Conservation (phyloP, 345 rosid genomes). For the Erysimum cheiranthoides region DNA sequence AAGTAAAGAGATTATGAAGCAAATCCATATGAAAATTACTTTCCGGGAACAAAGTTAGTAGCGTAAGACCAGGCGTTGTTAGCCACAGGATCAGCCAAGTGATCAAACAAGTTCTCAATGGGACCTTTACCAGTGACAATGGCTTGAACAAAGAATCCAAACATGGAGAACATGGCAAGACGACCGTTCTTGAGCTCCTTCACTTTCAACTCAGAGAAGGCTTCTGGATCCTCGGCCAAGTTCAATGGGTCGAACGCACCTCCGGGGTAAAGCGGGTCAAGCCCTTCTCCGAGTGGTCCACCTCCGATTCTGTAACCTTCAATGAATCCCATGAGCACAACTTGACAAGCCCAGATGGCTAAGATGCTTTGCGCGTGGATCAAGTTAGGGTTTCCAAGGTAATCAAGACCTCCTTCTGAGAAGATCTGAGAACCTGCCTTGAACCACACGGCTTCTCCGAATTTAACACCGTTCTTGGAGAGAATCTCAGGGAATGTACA, state of each 20-base stretch:
- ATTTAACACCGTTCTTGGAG: slow-evolving; percentile 79
- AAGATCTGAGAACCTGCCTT: slow-evolving; percentile 94
- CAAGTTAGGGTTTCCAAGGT: slow-evolving; percentile 95
- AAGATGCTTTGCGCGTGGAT: slow-evolving; percentile 96
- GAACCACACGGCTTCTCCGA: slow-evolving; percentile 97
- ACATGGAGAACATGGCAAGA: slow-evolving; percentile 93
- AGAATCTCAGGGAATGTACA: slow-evolving; percentile 94
- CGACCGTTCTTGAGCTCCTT: slow-evolving; percentile 97
- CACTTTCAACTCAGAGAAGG: slow-evolving; percentile 93
- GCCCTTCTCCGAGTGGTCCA: slow-evolving; percentile 96
- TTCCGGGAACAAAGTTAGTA: slow-evolving; percentile 97
- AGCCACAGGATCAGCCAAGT: slow-evolving; percentile 83
- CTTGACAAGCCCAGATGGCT: slow-evolving; percentile 93
- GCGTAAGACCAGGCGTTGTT: slow-evolving; percentile 99
- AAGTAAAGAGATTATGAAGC: slow-evolving; percentile 26
- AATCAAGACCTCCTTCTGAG: slow-evolving; percentile 95
- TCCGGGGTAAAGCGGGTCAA: slow-evolving; percentile 95
- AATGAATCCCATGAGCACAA: slow-evolving; percentile 92
- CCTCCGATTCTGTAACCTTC: slow-evolving; percentile 98
- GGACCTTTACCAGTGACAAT: slow-evolving; percentile 98
- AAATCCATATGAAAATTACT: slow-evolving; percentile 50
- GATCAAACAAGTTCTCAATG: slow-evolving; percentile 86
- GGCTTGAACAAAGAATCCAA: slow-evolving; percentile 95
- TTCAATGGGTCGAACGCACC: slow-evolving; percentile 95
- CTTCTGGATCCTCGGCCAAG: slow-evolving; percentile 92